Evolutionary conservation across 2,329 filamentous ascomycete species (phyloP), one percentile per base, ranked within the genome.

Genomic region (Cladophialophora carrionii): DNA sequence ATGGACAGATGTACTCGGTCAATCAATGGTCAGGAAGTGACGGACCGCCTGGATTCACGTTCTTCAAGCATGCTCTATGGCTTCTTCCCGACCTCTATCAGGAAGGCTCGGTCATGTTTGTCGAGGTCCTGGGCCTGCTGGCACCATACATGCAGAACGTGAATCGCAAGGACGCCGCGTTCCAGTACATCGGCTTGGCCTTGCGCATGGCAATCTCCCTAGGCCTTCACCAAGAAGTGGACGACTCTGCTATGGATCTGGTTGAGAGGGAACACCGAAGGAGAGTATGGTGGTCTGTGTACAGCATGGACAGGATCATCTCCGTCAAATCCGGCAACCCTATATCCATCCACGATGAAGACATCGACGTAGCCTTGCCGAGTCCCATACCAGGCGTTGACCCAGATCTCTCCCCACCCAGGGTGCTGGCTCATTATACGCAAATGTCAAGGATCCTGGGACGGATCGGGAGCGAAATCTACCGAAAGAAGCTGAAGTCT

Each of bases 61-160:
- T 83, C 66, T 86, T 86, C 71, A 79, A 80, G 22, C 77, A 81
- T 59, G 82, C 83, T 0, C 68, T 85, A 29, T 78, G 80, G 29
- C 78, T 85, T 4, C 75, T 86, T 22, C 84, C 84, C 0, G 83
- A 85, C 54, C 78, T 84, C 2, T 82, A 86, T 61, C 84, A 85
- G 67, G 80, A 84, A 57, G 82, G 82, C 0, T 85, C 82, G 0
- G 78, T 85, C 1, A 74, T 83, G 20, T 84, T 83, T 49, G 82
- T 85, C 2, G 83, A 85, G 70, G 82, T 84, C 1, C 74, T 86
- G 7, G 81, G 82, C 8, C 78, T 85, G 54, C 79, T 84, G 1
- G 83, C 82, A 14, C 85, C 85, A 69, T 86, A 84, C 49, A 81
- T 86, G 78, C 83, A 85, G 66, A 85, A 84, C 65, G 76, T 85